Conservation (phyloP, 495 filamentous ascomycete species). For the Coniosporium apollinis region DNA sequence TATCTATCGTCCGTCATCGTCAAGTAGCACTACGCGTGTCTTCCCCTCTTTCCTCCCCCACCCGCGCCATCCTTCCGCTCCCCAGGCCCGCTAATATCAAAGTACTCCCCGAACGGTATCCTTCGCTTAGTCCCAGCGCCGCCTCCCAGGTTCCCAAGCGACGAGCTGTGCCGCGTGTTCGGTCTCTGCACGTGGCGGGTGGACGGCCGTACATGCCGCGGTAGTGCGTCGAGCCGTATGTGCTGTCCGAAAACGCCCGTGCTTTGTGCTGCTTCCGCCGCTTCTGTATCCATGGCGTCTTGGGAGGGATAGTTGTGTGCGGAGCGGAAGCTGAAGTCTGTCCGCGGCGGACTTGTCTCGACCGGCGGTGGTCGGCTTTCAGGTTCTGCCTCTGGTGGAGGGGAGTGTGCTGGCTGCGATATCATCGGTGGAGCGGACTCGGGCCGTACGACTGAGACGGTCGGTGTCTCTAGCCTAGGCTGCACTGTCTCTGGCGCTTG, state of each 20-base stretch:
- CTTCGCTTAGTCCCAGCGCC: constrained; percentile 66
- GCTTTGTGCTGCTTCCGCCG: constrained; percentile 21
- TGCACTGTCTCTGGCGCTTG: constrained; percentile 23
- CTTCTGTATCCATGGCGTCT: constrained; percentile 47
- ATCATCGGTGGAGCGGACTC: constrained; percentile 27
- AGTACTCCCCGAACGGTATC: constrained; percentile 61
- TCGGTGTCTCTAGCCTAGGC: constrained; percentile 21
- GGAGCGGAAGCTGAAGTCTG: constrained; percentile 56
- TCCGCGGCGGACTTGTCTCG: constrained; percentile 23
- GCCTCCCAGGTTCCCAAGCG: constrained; percentile 29
- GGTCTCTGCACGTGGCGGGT: constrained; percentile 30
- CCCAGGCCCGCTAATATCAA: constrained; percentile 54
- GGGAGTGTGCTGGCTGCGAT: neutral
- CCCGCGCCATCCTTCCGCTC: constrained; percentile 46
- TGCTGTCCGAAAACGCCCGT: constrained; percentile 15
- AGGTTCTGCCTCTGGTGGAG: constrained; percentile 2
- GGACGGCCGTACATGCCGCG: constrained; percentile 34
- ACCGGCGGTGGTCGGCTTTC: constrained; percentile 13
- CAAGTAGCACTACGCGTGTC: constrained; percentile 53
- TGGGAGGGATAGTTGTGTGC: constrained; percentile 40
- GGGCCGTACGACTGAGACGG: constrained; percentile 25
- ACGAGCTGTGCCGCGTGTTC: constrained; percentile 28
- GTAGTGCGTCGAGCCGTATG: constrained; percentile 34
- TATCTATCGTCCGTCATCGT: too few species aligned
- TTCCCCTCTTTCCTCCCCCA: constrained; percentile 45